Evolutionary conservation across 306 rosid species (phyloP).

Genomic region (Ormosia semicastrata): DNA sequence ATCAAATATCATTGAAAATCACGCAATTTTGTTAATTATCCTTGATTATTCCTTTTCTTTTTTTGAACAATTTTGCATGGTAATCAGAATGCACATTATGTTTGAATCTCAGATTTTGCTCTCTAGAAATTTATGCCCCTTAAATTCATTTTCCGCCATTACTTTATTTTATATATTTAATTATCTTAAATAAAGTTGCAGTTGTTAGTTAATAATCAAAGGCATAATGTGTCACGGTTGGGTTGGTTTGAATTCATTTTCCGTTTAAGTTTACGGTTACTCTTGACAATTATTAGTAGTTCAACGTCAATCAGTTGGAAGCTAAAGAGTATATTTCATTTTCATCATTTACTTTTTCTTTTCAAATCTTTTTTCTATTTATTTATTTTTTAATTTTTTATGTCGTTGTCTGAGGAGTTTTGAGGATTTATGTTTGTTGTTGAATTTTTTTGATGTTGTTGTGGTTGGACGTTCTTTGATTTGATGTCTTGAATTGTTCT

Average conservation of each 20-base stretch:
- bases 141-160: constrained; percentile 26
- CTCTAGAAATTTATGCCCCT: background rate
- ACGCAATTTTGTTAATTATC: background rate
- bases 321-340: constrained; percentile 17
- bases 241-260: constrained; percentile 49
- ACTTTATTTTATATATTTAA: constrained; percentile 21
- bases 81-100: background rate
- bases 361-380: background rate
- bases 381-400: background rate
- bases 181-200: constrained; percentile 19
- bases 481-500: constrained; percentile 10
- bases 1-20: background rate
- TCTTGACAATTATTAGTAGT: constrained; percentile 15
- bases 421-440: constrained; percentile 7
- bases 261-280: constrained; percentile 11
- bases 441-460: constrained; percentile 24
- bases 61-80: background rate
- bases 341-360: background rate
- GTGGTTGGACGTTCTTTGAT: constrained; percentile 14
- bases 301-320: constrained; percentile 9
- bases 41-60: background rate
- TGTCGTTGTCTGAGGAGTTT: constrained; percentile 2
- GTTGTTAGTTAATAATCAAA: constrained; percentile 37
- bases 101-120: background rate
- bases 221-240: constrained; percentile 42